Conservation (phyloP, 2,329 filamentous ascomycete genomes). For the Fusarium armeniacum region DNA sequence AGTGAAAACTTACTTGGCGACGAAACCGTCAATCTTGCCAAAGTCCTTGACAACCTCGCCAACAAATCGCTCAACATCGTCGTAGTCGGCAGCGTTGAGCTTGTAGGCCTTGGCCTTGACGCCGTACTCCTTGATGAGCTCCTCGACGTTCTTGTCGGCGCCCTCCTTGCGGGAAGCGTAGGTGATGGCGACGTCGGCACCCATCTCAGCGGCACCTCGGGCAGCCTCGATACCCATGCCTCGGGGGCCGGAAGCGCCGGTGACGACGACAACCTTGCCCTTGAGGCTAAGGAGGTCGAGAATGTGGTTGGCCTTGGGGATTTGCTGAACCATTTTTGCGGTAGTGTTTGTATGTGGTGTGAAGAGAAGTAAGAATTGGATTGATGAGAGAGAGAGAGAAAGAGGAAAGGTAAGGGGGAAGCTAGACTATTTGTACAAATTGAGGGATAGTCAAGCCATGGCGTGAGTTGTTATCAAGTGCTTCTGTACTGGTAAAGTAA, state of each 20-base stretch:
- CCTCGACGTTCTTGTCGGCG: conserved; percentile 74
- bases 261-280: conserved; percentile 79
- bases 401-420: not conserved
- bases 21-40: conserved; percentile 79
- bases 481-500: not conserved
- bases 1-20: conserved; percentile 74
- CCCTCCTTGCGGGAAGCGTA: conserved; percentile 79
- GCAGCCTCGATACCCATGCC: conserved; percentile 80
- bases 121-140: conserved; percentile 75
- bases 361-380: not conserved
- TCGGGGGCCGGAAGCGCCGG: conserved; percentile 76
- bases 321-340: conserved; percentile 65
- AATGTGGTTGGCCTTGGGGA: conserved; percentile 71
- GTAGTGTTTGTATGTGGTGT: not conserved
- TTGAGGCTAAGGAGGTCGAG: conserved; percentile 79
- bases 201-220: conserved; percentile 78
- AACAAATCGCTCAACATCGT: conserved; percentile 66
- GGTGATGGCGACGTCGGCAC: conserved; percentile 78
- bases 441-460: conserved; percentile 12
- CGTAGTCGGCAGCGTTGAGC: conserved; percentile 68
- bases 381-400: conserved; percentile 9
- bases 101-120: conserved; percentile 75
- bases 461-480: conserved; percentile 7
- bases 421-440: conserved; percentile 38
- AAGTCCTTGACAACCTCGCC: conserved; percentile 79